These are phyloP conservation scores for Ceratocystis eucalypticola DNA, from an alignment of 2,329 filamentous ascomycete genomes.

Conservation along the genomic window DNA sequence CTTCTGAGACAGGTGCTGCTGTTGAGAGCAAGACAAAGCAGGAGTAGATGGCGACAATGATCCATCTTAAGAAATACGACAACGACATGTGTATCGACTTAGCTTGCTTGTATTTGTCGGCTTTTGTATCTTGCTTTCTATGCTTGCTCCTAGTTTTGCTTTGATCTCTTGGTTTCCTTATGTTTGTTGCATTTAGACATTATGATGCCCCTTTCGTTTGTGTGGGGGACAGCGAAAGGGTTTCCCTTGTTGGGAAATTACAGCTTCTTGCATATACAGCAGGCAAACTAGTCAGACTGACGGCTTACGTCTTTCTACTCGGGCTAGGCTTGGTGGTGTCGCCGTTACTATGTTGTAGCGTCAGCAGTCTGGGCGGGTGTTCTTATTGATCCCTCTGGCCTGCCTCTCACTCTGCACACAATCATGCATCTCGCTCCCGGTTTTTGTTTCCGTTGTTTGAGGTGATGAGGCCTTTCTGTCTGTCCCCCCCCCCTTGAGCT, in stretches of 20 bases:
- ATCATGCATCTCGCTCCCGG: not conserved
- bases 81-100: not conserved
- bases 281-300: not conserved
- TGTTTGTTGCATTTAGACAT: constrained; percentile 19
- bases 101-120: not conserved
- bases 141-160: constrained; percentile 10
- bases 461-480: not conserved
- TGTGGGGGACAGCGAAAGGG: not conserved
- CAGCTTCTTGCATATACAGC: not conserved
- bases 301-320: not conserved
- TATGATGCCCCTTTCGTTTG: constrained; percentile 17
- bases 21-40: constrained; percentile 24
- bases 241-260: constrained; percentile 9
- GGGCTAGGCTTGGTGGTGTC: not conserved
- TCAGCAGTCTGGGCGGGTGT: no score
- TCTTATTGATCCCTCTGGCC: not conserved
- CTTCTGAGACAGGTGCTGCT: not conserved
- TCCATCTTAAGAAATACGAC: not conserved
- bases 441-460: not conserved
- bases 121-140: not conserved
- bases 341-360: no score
- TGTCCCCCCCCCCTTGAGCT: constrained; percentile 3
- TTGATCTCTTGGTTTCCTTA: constrained; percentile 10
- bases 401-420: not conserved
- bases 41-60: constrained; percentile 21